phyloP scores from a whole-genome alignment of 352 stramenopile species.

The Pythium oligandrum region DNA sequence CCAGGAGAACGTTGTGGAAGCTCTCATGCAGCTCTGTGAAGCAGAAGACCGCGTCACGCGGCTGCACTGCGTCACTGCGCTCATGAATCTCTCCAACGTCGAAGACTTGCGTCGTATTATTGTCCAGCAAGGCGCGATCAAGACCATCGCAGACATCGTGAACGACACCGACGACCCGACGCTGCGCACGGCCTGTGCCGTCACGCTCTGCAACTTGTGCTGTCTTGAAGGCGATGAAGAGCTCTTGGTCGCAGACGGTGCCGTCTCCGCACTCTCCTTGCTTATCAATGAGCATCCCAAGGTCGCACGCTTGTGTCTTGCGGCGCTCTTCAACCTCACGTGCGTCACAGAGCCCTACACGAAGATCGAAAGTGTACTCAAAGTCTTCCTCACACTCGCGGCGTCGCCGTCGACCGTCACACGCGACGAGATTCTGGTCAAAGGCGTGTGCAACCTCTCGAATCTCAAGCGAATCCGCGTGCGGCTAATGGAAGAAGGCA shows the following conservation, averaged over 20 bases:
- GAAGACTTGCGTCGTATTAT: constrained; percentile 52
- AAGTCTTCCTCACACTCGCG: constrained; percentile 62
- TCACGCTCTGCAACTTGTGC: constrained; percentile 86
- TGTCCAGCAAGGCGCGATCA: constrained; percentile 66
- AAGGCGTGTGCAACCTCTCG: constrained; percentile 85
- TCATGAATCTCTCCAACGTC: constrained; percentile 83
- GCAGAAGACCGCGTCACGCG: constrained; percentile 57
- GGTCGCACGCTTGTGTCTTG: constrained; percentile 59
- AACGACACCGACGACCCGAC: constrained; percentile 57
- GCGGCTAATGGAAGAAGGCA: constrained; percentile 86
- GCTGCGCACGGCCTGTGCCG: constrained; percentile 72
- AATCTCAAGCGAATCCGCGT: constrained; percentile 80
- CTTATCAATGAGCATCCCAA: constrained; percentile 77
- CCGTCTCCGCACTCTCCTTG: constrained; percentile 70
- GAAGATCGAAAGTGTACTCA: constrained; percentile 84
- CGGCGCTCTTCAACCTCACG: constrained; percentile 87
- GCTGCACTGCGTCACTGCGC: constrained; percentile 73
- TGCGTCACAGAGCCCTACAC: constrained; percentile 81
- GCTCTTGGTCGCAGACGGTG: constrained; percentile 74
- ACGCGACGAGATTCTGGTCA: constrained; percentile 49
- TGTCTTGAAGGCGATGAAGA: constrained; percentile 73
- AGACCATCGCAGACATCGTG: constrained; percentile 69
- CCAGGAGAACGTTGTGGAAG: constrained; percentile 84
- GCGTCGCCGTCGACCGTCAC: constrained; percentile 23
- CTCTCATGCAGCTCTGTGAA: constrained; percentile 68